A percentile compares a stretch with the other conserved stretches of the same genome.
Evolutionary conservation across 2,329 filamentous ascomycete genomes (phyloP).

Genomic region (Talaromyces sp.): DNA sequence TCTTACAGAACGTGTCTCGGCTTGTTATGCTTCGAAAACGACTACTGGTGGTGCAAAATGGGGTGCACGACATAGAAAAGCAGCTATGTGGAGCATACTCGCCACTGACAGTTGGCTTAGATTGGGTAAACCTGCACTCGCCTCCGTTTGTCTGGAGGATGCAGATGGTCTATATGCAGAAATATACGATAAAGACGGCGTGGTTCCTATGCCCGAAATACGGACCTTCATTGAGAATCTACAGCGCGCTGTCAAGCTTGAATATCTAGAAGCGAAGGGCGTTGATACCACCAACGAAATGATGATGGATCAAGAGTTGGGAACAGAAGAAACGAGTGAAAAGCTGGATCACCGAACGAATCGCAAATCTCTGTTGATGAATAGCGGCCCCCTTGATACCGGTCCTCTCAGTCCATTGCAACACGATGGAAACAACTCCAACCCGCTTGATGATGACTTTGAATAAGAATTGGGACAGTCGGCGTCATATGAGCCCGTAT

Average conservation of each 20-base stretch:
- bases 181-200: constrained; percentile 37
- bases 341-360: constrained; percentile 53
- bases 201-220: constrained; percentile 52
- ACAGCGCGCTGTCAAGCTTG: constrained; percentile 41
- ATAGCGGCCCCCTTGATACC: constrained; percentile 50
- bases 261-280: constrained; percentile 42
- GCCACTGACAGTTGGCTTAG: constrained; percentile 80
- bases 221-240: constrained; percentile 45
- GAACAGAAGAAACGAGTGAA: constrained; percentile 49
- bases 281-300: constrained; percentile 32
- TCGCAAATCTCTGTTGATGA: constrained; percentile 54
- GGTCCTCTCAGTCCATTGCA: constrained; percentile 45
- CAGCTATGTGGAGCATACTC: constrained; percentile 82
- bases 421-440: constrained; percentile 32
- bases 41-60: constrained; percentile 63
- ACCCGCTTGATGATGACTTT: constrained; percentile 45
- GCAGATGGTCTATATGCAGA: constrained; percentile 55
- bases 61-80: constrained; percentile 74
- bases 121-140: constrained; percentile 71
- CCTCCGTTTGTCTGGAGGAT: constrained; percentile 71
- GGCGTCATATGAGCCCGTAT: constrained; percentile 9
- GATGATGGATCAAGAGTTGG: constrained; percentile 28
- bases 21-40: constrained; percentile 73
- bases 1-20: constrained; percentile 77
- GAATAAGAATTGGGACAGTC: constrained; percentile 35